These are phyloP conservation scores for Tetrahymena elliotti DNA, from an alignment of 73 alveolate genomes.

Conservation along the genomic window DNA sequence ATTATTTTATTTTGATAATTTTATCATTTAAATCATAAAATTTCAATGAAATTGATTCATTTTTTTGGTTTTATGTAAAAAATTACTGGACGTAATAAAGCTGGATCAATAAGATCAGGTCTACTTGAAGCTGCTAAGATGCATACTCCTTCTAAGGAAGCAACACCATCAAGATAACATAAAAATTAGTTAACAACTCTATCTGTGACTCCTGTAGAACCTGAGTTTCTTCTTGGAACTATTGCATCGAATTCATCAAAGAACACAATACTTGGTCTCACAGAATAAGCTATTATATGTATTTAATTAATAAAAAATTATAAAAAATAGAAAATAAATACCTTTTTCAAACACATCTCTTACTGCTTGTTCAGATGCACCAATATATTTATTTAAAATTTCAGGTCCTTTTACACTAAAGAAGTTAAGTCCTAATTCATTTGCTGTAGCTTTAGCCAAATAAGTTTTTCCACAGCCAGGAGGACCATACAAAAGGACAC, in stretches of 20 bases:
- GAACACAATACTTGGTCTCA: conserved; percentile 70
- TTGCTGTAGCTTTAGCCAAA: conserved; percentile 69
- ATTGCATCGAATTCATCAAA: conserved; percentile 85
- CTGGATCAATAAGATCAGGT: conserved; percentile 83
- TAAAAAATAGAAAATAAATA: not conserved
- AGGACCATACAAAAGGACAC: conserved; percentile 78
- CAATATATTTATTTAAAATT: conserved; percentile 74
- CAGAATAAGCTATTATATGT: conserved; percentile 41
- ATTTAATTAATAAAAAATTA: not conserved
- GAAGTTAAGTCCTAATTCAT: conserved; percentile 63
- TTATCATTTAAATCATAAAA: too few relatives aligned
- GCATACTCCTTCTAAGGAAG: conserved; percentile 56
- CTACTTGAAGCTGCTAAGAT: conserved; percentile 81
- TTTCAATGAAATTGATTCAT: too few relatives aligned
- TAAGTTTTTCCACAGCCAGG: conserved; percentile 87
- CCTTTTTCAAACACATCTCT: conserved; percentile 68
- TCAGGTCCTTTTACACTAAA: conserved; percentile 86
- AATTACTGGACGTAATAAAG: conserved; percentile 68
- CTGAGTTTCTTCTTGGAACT: conserved; percentile 74
- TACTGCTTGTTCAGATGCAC: conserved; percentile 79
- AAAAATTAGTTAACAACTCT: conserved; percentile 67
- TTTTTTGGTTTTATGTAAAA: too few relatives aligned
- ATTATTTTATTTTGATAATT: too few relatives aligned
- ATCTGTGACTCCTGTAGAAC: conserved; percentile 72
- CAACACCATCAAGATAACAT: conserved; percentile 80